Base-by-base conservation (phyloP, 495 filamentous ascomycete genomes). In the Trypethelium eluteriae region DNA sequence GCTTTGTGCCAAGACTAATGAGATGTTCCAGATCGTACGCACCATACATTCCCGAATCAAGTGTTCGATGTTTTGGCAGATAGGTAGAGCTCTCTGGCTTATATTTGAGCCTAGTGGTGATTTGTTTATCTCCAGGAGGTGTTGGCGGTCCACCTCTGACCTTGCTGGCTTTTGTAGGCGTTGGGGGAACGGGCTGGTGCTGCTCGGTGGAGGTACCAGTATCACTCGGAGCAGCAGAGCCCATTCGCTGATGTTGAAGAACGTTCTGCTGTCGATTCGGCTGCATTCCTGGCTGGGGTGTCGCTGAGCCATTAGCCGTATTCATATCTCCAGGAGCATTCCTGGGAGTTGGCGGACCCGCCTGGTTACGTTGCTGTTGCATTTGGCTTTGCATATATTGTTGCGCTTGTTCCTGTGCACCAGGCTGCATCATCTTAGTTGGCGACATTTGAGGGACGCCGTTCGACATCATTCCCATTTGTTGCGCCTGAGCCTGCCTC, bases 361-460 rank as follows among this genome's bases (percentile, higher is more conserved):
- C 68, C 46, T 75, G 70, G 47, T 74, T 71, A 47, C 69, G 75
- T 70, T 78, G 75, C 63, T 80, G 70, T 62, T 79, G 79, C 63
- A 77, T 77, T 32, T 68, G 71, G 53, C 74, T 73, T 44, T 78
- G 76, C 64, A 69, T 59, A 18, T 79, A 76, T 34, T 73, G 73
- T 68, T 81, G 80, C 38, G 69, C 70, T 46, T 76, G 79, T 2
- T 68, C 64, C 70, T 72, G 67, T 50, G 49, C 50, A 70, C 64
- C 79, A 73, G 61, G 78, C 77, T 72, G 80, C 79, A 80, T 84
- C 76, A 47, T 76, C 71, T 76, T 80, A 70, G 75, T 76, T 9
- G 80, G 80, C 39, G 76, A 78, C 74, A 76, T 78, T 64, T 80
- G 76, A 62, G 69, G 65, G 12, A 74, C 68, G 70, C 72, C 66